Percentiles rank a stretch among this genome's conserved stretches.
These are phyloP conservation scores for Pseudogymnoascus sp. DNA, from an alignment of 2,329 filamentous ascomycete genomes.

Conservation along the genomic window DNA sequence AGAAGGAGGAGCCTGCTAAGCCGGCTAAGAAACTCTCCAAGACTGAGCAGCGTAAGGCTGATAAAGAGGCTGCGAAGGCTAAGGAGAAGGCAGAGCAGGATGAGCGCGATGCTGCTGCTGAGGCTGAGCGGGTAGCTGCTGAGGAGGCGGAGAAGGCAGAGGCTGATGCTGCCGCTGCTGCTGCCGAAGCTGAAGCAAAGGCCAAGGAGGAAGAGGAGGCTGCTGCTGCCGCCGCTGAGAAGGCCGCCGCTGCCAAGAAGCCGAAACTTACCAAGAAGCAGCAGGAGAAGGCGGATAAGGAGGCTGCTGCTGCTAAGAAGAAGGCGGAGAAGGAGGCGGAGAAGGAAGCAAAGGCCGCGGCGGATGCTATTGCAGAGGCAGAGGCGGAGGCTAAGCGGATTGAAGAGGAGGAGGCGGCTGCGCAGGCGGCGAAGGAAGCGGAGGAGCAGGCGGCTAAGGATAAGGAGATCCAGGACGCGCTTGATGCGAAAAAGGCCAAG, in stretches of 20 bases:
- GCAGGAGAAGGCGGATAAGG: slow-evolving; percentile 40
- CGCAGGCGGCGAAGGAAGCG: slow-evolving; percentile 26
- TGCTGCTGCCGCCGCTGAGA: slow-evolving; percentile 11
- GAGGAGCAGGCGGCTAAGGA: slow-evolving; percentile 32
- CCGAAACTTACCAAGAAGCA: slow-evolving; percentile 33
- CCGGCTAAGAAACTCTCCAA: slow-evolving; percentile 37
- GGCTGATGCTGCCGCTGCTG: slow-evolving; percentile 27
- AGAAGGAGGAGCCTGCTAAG: slow-evolving; percentile 32
- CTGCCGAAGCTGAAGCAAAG: slow-evolving; percentile 26
- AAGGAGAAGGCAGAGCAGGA: slow-evolving; percentile 30
- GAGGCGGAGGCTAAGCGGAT: slow-evolving; percentile 29
- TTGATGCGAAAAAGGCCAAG: slow-evolving; percentile 33
- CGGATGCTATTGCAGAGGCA: slow-evolving; percentile 17
- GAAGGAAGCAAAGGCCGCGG: slow-evolving; percentile 19
- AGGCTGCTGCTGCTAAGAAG: slow-evolving; percentile 28
- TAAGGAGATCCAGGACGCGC: slow-evolving; percentile 33
- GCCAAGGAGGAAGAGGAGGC: slow-evolving; percentile 25
- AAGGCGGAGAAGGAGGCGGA: slow-evolving; percentile 34
- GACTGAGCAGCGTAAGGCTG: slow-evolving; percentile 45
- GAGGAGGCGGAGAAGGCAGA: slow-evolving; percentile 17
- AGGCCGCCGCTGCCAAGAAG: slow-evolving; percentile 10
- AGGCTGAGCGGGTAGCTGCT: slow-evolving; percentile 11
- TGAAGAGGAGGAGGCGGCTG: slow-evolving; percentile 19
- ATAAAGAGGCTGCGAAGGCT: slow-evolving; percentile 38
- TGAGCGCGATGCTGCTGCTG: slow-evolving; percentile 24